Percentiles rank a stretch among this genome's conserved stretches.
These are phyloP conservation scores for Erodium maritimum DNA, from an alignment of 345 rosid genomes.

Conservation along the genomic window DNA sequence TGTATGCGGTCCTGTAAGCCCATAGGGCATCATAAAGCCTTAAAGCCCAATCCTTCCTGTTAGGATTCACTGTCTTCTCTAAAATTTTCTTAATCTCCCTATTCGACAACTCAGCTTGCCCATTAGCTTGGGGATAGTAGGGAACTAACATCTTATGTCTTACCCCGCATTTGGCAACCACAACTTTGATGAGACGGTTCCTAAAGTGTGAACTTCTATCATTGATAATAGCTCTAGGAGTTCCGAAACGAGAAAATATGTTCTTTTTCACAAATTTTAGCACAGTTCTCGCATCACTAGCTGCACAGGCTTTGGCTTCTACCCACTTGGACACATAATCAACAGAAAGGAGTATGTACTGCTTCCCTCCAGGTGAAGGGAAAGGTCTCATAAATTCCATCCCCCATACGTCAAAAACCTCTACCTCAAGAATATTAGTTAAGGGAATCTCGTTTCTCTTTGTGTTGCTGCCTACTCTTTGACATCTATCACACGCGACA, in stretches of 20 bases:
- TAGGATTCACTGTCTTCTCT: background rate
- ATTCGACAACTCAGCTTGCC: background rate
- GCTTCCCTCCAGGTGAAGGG: background rate
- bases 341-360: background rate
- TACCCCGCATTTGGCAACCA: background rate
- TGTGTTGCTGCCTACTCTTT: background rate
- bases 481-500: background rate
- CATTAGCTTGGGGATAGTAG: background rate
- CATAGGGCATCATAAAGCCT: slow-evolving; percentile 4
- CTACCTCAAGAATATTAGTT: background rate
- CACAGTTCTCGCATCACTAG: background rate
- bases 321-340: slow-evolving; percentile 2
- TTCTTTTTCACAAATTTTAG: background rate
- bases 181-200: background rate
- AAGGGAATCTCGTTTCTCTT: background rate
- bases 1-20: background rate
- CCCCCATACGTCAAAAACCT: slow-evolving; percentile 4
- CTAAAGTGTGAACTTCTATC: background rate
- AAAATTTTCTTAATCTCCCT: background rate
- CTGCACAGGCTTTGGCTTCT: background rate
- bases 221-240: background rate
- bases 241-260: background rate
- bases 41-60: background rate
- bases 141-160: background rate
- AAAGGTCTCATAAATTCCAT: background rate